Base-by-base conservation (phyloP, 257 asterid genomes). In the Coffea eugenioides region DNA sequence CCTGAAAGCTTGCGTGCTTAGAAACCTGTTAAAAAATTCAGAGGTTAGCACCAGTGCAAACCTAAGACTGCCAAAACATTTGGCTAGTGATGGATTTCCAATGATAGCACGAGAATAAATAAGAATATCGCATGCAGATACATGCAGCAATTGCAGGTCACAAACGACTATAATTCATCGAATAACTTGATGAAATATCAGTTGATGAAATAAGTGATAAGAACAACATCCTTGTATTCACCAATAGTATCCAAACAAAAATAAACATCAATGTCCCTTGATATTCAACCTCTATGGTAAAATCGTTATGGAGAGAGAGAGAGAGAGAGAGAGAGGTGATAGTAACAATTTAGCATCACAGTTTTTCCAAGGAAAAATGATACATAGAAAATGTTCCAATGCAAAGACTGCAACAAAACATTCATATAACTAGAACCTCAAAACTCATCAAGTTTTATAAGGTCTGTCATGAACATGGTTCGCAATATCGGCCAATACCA, bases 1-100 rank as follows among this genome's bases (percentile, higher is more conserved):
- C 98, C 83, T 88, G 96, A 87, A 91, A 92, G 79, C 83, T 88
- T 8, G 57, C 84, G 54, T 93, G 99, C 83, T 79, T 91, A 69
- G 77, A 87, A 25, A 95, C 90, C 99, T 95, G 97, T 81, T 71
- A 76, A 71, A 78, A 4, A 59, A 87, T 79, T 36, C 52, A 15
- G 13, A 84, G 45, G 78, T 84, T 74, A 84, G 89, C 80, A 56
- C 73, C 45, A 54, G 62, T 41, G 56, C 62, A 51, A 59, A 27
- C 7, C 23, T 20, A 46, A 3, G 39, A 16, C 68, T 73, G 31
- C 77, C 4, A 9, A n/a, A 73, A 51, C 27, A 31, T 52, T 72
- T 49, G 3, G 6, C 14, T 23, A 7, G 41, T 52, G 67, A 54
- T 52, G 49, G 59, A 52, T 57, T 57, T 57, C 64, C 64, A 73